Conservation (phyloP, 306 rosid genomes). For the Abrus precatorius region DNA sequence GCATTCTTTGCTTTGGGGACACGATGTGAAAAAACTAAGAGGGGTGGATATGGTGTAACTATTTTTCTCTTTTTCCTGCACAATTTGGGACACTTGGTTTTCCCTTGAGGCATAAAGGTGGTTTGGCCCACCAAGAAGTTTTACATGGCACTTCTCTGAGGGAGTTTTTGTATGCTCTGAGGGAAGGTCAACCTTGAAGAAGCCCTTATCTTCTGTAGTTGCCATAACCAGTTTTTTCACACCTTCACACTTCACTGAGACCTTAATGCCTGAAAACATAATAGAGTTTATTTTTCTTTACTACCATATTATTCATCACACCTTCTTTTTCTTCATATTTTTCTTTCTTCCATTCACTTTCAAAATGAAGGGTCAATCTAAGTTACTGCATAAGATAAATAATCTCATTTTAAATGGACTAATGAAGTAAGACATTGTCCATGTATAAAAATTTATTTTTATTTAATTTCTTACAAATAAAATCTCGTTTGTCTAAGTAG, state of each 20-base stretch:
- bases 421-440: no score
- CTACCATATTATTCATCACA: no score
- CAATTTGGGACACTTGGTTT: slow-evolving; percentile 54
- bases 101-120: slow-evolving; percentile 65
- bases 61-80: slow-evolving; percentile 45
- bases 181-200: slow-evolving; percentile 65
- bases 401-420: no score
- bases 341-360: no score
- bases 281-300: no score
- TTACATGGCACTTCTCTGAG: slow-evolving; percentile 58
- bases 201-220: slow-evolving; percentile 68
- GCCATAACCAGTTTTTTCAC: slow-evolving; percentile 55
- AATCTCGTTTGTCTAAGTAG: no score
- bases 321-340: no score
- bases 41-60: slow-evolving; percentile 69
- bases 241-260: slow-evolving; percentile 72
- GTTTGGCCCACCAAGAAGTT: slow-evolving; percentile 72
- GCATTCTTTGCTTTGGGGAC: slow-evolving; percentile 58
- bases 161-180: slow-evolving; percentile 30
- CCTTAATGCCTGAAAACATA: slow-evolving; percentile 64
- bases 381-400: no score
- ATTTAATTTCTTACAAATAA: no score
- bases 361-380: no score
- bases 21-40: slow-evolving; percentile 62
- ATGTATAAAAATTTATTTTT: no score